Evolutionary conservation across 2,329 filamentous ascomycete species (phyloP), one percentile per base, ranked within the genome.

Genomic region (Biscogniauxia sp.): DNA sequence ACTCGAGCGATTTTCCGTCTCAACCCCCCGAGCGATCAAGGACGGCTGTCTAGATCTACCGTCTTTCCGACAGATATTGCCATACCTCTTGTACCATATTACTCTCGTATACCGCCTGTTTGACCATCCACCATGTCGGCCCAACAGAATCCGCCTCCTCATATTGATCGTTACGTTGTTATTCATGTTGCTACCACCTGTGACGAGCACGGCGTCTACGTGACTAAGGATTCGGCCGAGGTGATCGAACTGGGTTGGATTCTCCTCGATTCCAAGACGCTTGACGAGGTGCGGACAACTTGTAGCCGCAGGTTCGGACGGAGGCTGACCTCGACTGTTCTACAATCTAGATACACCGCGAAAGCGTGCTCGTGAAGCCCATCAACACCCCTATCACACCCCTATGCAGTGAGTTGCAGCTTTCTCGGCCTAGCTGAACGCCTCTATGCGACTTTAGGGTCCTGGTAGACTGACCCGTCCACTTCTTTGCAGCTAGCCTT

Each of bases 241-340:
- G 95, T 99, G 68, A 99, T 99, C 78, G 95, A 99, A 85, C 85
- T 99, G 75, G 95, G 94, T 66, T 99, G 95, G 95, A 97, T 98
- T 74, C 81, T 99, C 73, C 84, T 97, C 65, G 93, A 97, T 76
- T 90, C 92, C 68, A 95, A 94, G 81, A 90, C 86, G 66, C 90
- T 93, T 71, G 93, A 97, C 71, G 93, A 97, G 90, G 93, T 97
- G 82, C 79, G 87, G 69, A 64, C 32, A 32, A 45, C 37, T 45
- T 17, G 37, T 45, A 45, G 37, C 37, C 37, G 37, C 37, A 45
- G 37, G 17, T 17, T 45, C 37, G 37, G 37, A 45, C 17, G 37
- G 37, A 45, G 37, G 37, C 37, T 45, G 37, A 45, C 37, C 26
- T 51, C 37, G 50, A 54, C 41, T 54, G 57, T 63, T 54, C 57